Base-by-base conservation (phyloP, 768 basidiomycete genomes). In the Fomitopsis serialis region DNA sequence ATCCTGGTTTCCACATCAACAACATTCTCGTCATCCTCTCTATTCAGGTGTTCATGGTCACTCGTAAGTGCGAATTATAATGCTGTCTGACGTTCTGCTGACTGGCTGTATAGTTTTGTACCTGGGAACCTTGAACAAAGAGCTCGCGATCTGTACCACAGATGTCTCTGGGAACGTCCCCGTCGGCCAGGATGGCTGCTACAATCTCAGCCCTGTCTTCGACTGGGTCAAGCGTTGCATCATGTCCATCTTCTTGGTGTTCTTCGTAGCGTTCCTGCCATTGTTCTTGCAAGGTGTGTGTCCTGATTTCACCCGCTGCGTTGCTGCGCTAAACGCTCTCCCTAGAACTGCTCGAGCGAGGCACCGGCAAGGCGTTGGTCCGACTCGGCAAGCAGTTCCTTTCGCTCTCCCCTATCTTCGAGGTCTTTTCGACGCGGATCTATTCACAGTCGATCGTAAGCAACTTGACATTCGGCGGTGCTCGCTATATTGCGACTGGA, bases 1-100 rank as follows among this genome's bases (percentile, higher is more conserved):
- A 99, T 72, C 96, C 97, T 52, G 97, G 92, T 64, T 99, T 99
- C 87, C 97, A 99, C 69, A 84, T 99, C 77, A 99, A 99, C 80
- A 98, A 99, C 68, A 98, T 98, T 63, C 77, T 99, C 66, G 95
- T 99, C 74, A 98, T 99, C 62, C 87, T 92, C 70, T 98, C 97
- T 23, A 92, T 99, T 50, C 94, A 97, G 68, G 80, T 96, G 52
- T 98, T 99, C 78, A 97, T 98, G 92, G 75, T 98, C 52, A 92
- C 92, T 19, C 65, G 91, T 93, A 65, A 70, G 91, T 84, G 35
- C 48, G 25, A 12, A 48, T 2, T 32, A 11, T 11, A 40, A 15
- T 17, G 15, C 37, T 36, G 19, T 54, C 10, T 56, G 22, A 55
- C 52, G 42, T 4, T 40, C 37, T 5, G 37, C 44, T 53, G 34